Conservation (phyloP, 306 rosid genomes). For the Pterocarpus macrocarpus region DNA sequence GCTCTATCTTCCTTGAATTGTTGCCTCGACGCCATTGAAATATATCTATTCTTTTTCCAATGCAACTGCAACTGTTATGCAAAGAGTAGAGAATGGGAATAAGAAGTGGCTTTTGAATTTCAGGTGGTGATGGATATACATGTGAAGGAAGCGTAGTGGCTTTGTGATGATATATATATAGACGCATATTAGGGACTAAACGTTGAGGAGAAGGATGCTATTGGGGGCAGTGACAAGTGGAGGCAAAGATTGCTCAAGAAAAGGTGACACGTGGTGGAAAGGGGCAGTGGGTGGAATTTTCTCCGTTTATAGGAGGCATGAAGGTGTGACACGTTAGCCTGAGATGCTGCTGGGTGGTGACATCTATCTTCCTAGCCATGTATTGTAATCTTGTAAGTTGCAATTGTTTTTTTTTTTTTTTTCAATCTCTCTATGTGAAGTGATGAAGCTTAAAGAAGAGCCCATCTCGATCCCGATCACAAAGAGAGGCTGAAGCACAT, state of each 20-base stretch:
- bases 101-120: neutral
- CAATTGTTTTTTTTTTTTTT: no score
- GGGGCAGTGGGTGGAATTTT: neutral
- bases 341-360: constrained; percentile 19
- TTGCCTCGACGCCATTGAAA: constrained; percentile 68
- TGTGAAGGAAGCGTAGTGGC: neutral
- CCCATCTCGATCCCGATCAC: no score
- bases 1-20: constrained; percentile 71
- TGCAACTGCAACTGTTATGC: neutral
- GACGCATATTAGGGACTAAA: neutral
- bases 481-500: neutral
- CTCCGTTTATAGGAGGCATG: neutral
- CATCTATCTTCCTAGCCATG: neutral
- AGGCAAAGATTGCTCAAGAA: neutral
- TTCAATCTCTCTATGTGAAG: no score
- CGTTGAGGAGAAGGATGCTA: neutral
- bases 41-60: neutral
- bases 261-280: constrained; percentile 37
- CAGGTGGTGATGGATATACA: neutral
- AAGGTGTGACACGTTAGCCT: constrained; percentile 37
- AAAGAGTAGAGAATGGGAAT: neutral
- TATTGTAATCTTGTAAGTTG: neutral
- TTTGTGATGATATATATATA: neutral
- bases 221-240: constrained; percentile 37
- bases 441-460: no score